phyloP scores from a whole-genome alignment of 192 early-diverging fungal genomes.

The Obelidium mucronatum region DNA sequence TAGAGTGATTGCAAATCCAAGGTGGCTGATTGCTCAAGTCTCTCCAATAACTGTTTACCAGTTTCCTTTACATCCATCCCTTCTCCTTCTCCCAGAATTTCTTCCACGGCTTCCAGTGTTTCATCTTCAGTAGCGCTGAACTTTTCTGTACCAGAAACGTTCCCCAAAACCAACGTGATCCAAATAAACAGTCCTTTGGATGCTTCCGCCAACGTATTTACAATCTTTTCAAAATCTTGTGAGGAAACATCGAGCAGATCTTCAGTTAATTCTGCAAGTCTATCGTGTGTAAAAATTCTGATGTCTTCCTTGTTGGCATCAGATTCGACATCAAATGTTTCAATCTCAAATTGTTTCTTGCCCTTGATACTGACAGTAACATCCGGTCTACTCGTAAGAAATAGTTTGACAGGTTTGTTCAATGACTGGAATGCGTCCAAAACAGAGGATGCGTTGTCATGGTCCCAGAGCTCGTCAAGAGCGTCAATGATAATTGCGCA shows the following conservation, averaged over 20 bases:
- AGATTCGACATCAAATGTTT: not conserved
- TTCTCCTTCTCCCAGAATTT: too few species aligned
- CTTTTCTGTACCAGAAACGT: not conserved
- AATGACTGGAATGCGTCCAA: not conserved
- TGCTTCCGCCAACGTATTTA: not conserved
- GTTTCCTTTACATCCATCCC: too few species aligned
- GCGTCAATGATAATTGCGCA: not conserved
- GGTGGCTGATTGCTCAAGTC: not conserved
- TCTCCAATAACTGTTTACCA: too few species aligned
- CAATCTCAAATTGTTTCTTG: not conserved
- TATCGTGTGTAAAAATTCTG: not conserved
- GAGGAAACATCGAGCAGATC: not conserved
- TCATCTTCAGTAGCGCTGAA: too few species aligned
- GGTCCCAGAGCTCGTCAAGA: not conserved
- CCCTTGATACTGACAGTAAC: not conserved
- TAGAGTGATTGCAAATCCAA: not conserved
- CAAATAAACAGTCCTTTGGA: constrained; percentile 4
- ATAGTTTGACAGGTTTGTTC: not conserved
- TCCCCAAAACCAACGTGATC: not conserved
- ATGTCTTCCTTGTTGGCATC: not conserved
- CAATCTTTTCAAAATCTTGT: not conserved
- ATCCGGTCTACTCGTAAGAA: not conserved
- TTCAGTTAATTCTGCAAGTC: not conserved
- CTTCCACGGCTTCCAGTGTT: too few species aligned
- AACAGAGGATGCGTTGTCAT: not conserved